phyloP scores from a whole-genome alignment of 2,329 filamentous ascomycete genomes.

The Xylaria hypoxylon region DNA sequence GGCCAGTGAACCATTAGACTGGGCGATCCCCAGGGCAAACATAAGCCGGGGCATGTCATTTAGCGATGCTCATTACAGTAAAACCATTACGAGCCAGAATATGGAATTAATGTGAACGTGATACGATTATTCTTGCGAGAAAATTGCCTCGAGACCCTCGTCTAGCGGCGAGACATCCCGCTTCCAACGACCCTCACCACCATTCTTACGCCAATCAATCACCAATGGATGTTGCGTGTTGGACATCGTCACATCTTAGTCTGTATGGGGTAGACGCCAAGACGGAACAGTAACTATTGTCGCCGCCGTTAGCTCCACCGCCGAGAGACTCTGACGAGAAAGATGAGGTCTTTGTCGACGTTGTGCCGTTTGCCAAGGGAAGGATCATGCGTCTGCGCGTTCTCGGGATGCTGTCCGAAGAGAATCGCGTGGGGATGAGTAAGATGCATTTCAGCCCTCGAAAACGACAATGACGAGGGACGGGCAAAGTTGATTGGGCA shows the following conservation, averaged over 20 bases:
- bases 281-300: conserved; percentile 44
- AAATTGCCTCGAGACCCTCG: conserved; percentile 12
- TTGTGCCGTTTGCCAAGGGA: conserved; percentile 24
- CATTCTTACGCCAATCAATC: conserved; percentile 24
- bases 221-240: conserved; percentile 19
- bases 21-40: background rate
- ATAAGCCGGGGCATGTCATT: background rate
- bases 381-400: conserved; percentile 28
- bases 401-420: conserved; percentile 5
- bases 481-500: background rate
- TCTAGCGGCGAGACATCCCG: conserved; percentile 27
- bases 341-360: background rate
- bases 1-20: conserved; percentile 3
- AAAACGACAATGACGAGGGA: background rate
- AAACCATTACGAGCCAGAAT: background rate
- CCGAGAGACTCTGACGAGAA: conserved; percentile 14
- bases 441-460: conserved; percentile 7
- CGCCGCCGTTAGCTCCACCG: conserved; percentile 40
- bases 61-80: background rate
- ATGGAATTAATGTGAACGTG: background rate
- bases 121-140: background rate
- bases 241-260: conserved; percentile 6
- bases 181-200: conserved; percentile 8
- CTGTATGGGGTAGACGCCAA: conserved; percentile 42
- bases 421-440: background rate